Base-by-base conservation (phyloP, 2,329 filamentous ascomycete genomes). In the Trematosphaeria pertusa region DNA sequence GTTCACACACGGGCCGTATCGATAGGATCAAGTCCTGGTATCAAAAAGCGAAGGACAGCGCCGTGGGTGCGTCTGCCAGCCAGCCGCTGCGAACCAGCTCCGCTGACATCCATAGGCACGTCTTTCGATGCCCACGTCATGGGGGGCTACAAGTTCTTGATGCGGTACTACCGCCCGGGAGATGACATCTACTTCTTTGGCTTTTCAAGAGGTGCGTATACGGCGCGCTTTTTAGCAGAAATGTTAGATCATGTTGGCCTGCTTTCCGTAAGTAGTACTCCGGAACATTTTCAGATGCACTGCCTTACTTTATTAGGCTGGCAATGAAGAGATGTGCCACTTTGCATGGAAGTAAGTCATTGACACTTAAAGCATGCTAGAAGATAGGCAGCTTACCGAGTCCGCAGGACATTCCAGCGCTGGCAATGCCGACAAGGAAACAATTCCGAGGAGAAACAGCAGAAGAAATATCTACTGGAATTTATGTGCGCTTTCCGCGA, bases 201-300 rank as follows among this genome's bases (percentile, higher is more conserved):
- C 3, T 80, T 80, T 61, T 78, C 75, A 0, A 64, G 77, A 46
- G 78, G 76, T 11, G 74, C 77, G 4, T 81, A 81, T 41, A 81
- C 78, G 1, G 78, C 78, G 12, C 71, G 78, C 3, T 81, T 79
- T 43, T 64, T 81, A 3, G 88, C 89, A 0, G 89, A 94, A 64
- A 93, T 93, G 89, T 79, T 94, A 5, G 89, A 94, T 61, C 86
- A 89, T 57, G 85, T 94, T 43, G 90, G 91, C 1, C 77, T 95
- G 0, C 77, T 95, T 11, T 87, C 86, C 10, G 65, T 67, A 50
- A 58, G 60, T 46, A 24, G 8, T 11, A 7, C 22, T 20, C 33
- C 12, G 14, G n/a, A 36, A 3, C 22, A 47, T 11, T 24, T 38
- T 36, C 24, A n/a, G 15, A 19, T 9, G 22, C 11, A 31, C 12